Percentiles rank a stretch among this genome's conserved stretches.
Evolutionary conservation across 768 basidiomycete genomes (phyloP).

Genomic region (Kwoniella europaea): DNA sequence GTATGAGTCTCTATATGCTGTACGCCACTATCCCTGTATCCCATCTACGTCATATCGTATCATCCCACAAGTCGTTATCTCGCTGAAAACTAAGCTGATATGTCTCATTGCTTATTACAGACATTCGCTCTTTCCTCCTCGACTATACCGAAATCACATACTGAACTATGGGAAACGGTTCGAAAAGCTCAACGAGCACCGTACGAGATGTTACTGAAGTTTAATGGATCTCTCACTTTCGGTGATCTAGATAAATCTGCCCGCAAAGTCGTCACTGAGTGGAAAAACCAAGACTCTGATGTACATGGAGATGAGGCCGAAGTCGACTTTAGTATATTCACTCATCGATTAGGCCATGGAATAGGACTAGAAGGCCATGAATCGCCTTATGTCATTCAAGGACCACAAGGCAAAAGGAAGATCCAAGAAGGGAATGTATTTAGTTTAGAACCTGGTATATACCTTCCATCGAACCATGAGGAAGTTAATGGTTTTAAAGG

Average conservation of each 20-base stretch:
- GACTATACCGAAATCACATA: constrained; percentile 64
- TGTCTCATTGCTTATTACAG: constrained; percentile 48
- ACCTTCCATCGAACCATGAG: constrained; percentile 33
- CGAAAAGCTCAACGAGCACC: constrained; percentile 69
- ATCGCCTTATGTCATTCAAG: constrained; percentile 75
- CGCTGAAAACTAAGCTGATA: background rate
- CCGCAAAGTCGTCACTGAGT: constrained; percentile 61
- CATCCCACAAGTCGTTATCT: background rate
- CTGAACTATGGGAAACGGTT: constrained; percentile 70
- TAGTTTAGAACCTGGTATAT: constrained; percentile 73
- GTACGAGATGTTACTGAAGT: constrained; percentile 59
- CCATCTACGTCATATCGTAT: background rate
- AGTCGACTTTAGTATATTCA: constrained; percentile 62
- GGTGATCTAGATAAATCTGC: constrained; percentile 62
- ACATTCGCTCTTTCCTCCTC: constrained; percentile 72
- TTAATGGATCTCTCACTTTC: constrained; percentile 39
- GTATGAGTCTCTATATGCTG: constrained; percentile 30
- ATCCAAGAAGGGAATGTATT: constrained; percentile 74
- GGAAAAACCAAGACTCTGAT: constrained; percentile 5
- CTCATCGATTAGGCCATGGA: constrained; percentile 71
- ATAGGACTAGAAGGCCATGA: constrained; percentile 86
- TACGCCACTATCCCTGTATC: too few species aligned
- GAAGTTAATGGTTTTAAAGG: constrained; percentile 66
- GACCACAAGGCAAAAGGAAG: constrained; percentile 63
- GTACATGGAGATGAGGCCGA: background rate